Evolutionary conservation across 1,139 yeast species (phyloP), one percentile per base, ranked within the genome.

Genomic region (Candida tetrigidarum): DNA sequence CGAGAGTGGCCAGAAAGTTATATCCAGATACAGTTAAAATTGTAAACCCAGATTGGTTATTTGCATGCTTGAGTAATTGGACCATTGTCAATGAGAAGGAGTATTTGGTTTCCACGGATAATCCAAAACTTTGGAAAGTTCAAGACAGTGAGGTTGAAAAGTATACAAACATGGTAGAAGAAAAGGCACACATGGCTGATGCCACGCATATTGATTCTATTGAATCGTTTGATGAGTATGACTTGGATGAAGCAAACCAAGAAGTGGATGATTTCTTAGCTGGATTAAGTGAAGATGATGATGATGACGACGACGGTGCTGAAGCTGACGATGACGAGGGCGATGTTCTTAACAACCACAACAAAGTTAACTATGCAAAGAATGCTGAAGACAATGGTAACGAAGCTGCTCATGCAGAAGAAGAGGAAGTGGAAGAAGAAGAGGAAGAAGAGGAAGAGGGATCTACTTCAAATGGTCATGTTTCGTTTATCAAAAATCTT

Each of bases 31-130:
- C 85, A 29, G 44, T 51, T 10, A 84, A 86, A 56, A 79, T 93
- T 26, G 96, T 93, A n/a, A 86, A 84, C 57, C 91, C 96, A 1
- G 95, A 87, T 58, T 93, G 99, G 99, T 66, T 93, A 3, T 91
- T 91, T 67, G 84, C 87, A 19, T 88, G 97, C 61, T 74, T 93
- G 52, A 83, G 91, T 12, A 67, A 76, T 15, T 93, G 99, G 98
- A 70, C 72, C 42, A 79, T 78, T 43, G 84, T 83, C 0, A 82
- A 84, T 25, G 96, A 87, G 55, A 70, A 63, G 3, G 81, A 78
- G 7, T 91, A 75, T 60, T 64, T 75, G 41, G 68, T 91, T n/a
- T 65, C 70, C 9, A 73, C 80, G 10, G 72, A 69, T 11, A 70
- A 65, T 12, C 59, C 58, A 11, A 56, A 51, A 22, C 67, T 75